A percentile compares a stretch with the other conserved stretches of the same genome.
Conservation (phyloP, 768 basidiomycete species). For the Asterophora parasitica region DNA sequence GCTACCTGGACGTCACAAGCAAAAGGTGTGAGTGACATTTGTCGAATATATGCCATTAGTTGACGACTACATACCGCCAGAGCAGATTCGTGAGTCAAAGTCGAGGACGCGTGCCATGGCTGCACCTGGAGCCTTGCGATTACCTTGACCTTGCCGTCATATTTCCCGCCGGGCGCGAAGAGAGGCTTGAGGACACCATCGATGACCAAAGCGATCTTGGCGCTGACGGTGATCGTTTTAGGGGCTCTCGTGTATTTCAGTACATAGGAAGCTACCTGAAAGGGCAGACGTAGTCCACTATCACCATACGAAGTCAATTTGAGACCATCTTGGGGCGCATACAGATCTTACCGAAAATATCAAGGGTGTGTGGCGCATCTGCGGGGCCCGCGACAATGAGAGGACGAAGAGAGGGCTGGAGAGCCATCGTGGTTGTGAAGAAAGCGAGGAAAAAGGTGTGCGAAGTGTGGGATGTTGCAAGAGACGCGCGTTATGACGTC, state of each 20-base stretch:
- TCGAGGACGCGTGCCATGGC: slow-evolving; percentile 78
- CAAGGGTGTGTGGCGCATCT: slow-evolving; percentile 71
- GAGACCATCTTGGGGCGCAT: background rate
- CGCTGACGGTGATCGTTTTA: slow-evolving; percentile 31
- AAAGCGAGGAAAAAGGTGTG: too few species aligned
- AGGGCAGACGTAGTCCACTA: slow-evolving; percentile 87
- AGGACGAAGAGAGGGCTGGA: slow-evolving; percentile 69
- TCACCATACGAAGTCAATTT: background rate
- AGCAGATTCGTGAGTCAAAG: slow-evolving; percentile 74
- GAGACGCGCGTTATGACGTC: background rate
- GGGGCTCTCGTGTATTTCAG: background rate
- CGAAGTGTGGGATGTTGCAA: too few species aligned
- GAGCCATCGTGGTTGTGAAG: slow-evolving; percentile 48
- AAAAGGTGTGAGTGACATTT: too few species aligned
- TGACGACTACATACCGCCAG: slow-evolving; percentile 52
- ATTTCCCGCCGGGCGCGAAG: slow-evolving; percentile 53
- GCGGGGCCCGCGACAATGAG: slow-evolving; percentile 55
- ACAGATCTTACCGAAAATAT: slow-evolving; percentile 55
- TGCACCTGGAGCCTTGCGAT: slow-evolving; percentile 71
- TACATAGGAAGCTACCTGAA: slow-evolving; percentile 75
- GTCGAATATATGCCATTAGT: background rate
- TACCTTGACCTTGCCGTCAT: slow-evolving; percentile 68
- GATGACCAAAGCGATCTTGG: slow-evolving; percentile 56
- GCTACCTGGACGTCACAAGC: slow-evolving; percentile 45
- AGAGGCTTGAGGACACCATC: slow-evolving; percentile 58